Base-by-base conservation (phyloP, 2,329 filamentous ascomycete genomes). In the Stachybotrys elegans region DNA sequence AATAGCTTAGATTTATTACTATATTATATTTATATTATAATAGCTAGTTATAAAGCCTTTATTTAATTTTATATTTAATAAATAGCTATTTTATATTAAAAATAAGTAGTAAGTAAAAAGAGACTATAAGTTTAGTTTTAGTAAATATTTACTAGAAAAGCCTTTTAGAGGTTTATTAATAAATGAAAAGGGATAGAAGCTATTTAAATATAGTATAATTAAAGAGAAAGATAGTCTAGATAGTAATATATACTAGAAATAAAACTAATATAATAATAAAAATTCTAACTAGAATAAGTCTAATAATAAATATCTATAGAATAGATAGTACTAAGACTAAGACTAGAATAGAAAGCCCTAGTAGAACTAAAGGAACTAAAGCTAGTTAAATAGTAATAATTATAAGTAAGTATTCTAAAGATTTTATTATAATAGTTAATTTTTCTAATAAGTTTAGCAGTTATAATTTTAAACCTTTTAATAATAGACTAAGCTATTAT, bases 61-160 rank as follows among this genome's bases (percentile, higher is more conserved):
- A 16, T 42, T 14, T 31, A 23, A 35, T 42, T 22, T 44, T 44
- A 42, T 47, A 27, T 22, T 35, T 31, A 42, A 17, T 40, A 37
- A 35, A 13, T 44, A 34, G 19, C 7, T 37, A 41, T 32, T 19
- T 23, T 34, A 20, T 36, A 20, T 14, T 20, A 40, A 42, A 22
- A 29, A 9, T 29, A 29, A 29, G 14, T 8, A 8, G 9, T 35
- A 35, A 13, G 8, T 14, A 14, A 27, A 29, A n/a, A 22, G n/a
- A 46, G 25, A 17, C 6, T 45, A 37, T 6, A 34, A 34, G 6
- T 34, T n/a, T 34, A 34, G 14, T 6, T 34, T 8, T 8, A 34
- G 14, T 8, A 34, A 34, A 34, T 34, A 8, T 34, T 34, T n/a
- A 8, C 17, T 34, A n/a, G 17, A 8, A 8, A 34, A 34, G 6